Percentiles rank a stretch among this genome's conserved stretches.
Evolutionary conservation across 495 filamentous ascomycete genomes (phyloP).

Genomic region (Aspergillus leporis): DNA sequence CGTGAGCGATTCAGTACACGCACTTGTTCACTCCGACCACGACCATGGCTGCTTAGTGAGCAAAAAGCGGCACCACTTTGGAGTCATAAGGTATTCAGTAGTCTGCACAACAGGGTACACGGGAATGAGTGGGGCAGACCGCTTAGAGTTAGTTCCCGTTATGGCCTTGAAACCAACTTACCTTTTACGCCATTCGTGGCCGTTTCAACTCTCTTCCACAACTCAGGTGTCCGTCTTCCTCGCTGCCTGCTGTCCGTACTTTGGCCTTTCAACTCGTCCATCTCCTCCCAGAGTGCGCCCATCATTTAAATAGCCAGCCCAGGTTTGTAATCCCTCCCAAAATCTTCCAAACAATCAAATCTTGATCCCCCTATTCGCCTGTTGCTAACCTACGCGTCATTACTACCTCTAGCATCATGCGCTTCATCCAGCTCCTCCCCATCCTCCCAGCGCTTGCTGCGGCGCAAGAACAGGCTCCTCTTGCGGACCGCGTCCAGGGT

Average conservation of each 20-base stretch:
- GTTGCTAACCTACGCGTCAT: constrained; percentile 18
- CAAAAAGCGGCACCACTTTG: no score
- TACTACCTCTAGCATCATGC: constrained; percentile 53
- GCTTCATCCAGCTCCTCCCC: constrained; percentile 61
- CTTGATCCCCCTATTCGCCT: not conserved
- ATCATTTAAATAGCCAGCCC: constrained; percentile 12
- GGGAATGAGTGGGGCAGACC: constrained; percentile 13
- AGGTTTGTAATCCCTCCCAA: constrained; percentile 24
- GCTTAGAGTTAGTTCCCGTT: constrained; percentile 27
- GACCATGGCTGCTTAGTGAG: no score
- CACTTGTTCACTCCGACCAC: no score
- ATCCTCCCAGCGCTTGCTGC: constrained; percentile 70
- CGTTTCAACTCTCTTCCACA: constrained; percentile 23
- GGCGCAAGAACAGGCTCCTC: constrained; percentile 72
- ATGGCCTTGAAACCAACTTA: constrained; percentile 11
- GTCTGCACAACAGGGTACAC: constrained; percentile 3
- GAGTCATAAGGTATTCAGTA: no score
- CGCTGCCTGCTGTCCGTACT: constrained; percentile 31
- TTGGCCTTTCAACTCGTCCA: constrained; percentile 21
- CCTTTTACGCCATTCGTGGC: constrained; percentile 22
- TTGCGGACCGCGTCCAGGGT: constrained; percentile 65
- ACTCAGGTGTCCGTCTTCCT: constrained; percentile 24
- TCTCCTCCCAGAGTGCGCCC: constrained; percentile 23
- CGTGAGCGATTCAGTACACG: no score
- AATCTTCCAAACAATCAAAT: not conserved